phyloP scores from a whole-genome alignment of 495 filamentous ascomycete species.

The Cladorrhinum samala region DNA sequence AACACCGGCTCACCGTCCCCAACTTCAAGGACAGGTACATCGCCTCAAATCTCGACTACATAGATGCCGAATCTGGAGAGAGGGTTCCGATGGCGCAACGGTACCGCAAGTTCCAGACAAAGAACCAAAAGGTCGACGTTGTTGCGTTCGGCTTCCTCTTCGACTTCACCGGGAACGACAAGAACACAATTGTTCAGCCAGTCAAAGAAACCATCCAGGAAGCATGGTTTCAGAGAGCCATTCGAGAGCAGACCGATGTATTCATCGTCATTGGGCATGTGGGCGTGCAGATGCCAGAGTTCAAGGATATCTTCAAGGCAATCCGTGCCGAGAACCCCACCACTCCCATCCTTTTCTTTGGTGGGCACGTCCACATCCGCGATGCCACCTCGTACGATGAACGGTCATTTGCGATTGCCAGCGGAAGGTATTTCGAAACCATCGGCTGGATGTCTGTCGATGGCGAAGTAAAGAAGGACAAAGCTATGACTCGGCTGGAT shows the following conservation, averaged over 20 bases:
- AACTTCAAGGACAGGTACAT: constrained; percentile 71
- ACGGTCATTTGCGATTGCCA: constrained; percentile 75
- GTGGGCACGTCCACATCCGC: constrained; percentile 84
- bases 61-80: constrained; percentile 60
- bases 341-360: constrained; percentile 88
- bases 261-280: constrained; percentile 88
- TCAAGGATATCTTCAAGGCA: constrained; percentile 64
- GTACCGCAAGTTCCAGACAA: constrained; percentile 82
- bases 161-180: constrained; percentile 80
- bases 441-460: constrained; percentile 88
- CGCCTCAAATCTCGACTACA: constrained; percentile 89
- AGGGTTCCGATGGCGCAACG: constrained; percentile 72
- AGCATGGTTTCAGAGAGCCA: constrained; percentile 83
- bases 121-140: constrained; percentile 76
- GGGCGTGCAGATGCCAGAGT: constrained; percentile 71
- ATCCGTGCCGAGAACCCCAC: constrained; percentile 73
- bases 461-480: constrained; percentile 47
- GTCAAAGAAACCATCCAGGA: constrained; percentile 75
- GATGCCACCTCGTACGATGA: constrained; percentile 78
- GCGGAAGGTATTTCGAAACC: constrained; percentile 97
- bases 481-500: constrained; percentile 18
- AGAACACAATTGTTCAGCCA: constrained; percentile 78
- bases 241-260: constrained; percentile 77
- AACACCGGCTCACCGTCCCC: constrained; percentile 71
- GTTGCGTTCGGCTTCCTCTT: constrained; percentile 91